Base-by-base conservation (phyloP, 768 basidiomycete species). In the Serendipita indica region DNA sequence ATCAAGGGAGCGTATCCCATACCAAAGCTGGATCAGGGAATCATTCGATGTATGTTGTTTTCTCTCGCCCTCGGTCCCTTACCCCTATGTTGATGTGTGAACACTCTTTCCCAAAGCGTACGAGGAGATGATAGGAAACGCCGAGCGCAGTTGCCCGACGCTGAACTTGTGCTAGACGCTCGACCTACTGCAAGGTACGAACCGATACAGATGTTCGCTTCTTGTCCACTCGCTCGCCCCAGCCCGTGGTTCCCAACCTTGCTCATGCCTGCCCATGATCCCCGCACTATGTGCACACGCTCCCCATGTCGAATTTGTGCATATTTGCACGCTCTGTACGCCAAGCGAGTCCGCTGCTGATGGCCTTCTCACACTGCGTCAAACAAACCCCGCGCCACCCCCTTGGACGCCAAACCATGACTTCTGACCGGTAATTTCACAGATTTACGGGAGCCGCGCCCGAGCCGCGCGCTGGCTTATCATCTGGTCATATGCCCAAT, bases 401-500 rank as follows among this genome's bases (percentile, higher is more conserved):
- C 18, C 41, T 1, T 43, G 16, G 18, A 7, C 27, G 27, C 41
- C 41, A n/a, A 43, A 43, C 27, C 41, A 43, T n/a, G 1, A n/a
- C 41, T 7, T n/a, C 41, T n/a, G 6, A n/a, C 6, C 16, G 18
- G 41, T 43, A n/a, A 25, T n/a, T 39, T 7, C 33, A 28, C 64
- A 94, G 93, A 62, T 98, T 80, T 68, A 72, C 79, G 25, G 93
- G 92, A 16, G 74, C 73, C 33, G 85, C 84, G 33, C 85, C 90
- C 6, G 96, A 99, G 68, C 96, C 96, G 12, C 81, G 96, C 13
- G 79, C 88, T 13, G 84, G 84, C 14, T 74, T 98, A 57, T 78
- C 88, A 20, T 89, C 88, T 0, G 96, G 96, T 0, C 96, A 98
- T 68, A 92, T 98, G 58, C 93, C 94, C 0, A 72, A 84, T 68